Evolutionary conservation across 139 green algal species (phyloP).

Genomic region (Pleodorina starrii): DNA sequence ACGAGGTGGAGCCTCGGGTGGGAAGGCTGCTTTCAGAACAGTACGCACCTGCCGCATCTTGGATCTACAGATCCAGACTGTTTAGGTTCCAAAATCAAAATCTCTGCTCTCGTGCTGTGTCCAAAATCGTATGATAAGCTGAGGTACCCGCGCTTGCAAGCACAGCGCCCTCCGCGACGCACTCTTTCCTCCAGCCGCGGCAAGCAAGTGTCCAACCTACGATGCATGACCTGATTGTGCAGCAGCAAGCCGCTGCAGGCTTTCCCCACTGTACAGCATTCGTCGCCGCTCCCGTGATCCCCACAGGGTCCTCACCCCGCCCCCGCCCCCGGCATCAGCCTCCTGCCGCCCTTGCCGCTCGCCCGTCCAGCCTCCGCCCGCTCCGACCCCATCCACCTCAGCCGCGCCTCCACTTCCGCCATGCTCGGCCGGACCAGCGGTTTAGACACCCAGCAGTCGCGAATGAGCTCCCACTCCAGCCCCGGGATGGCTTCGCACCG

Average conservation of each 20-base stretch:
- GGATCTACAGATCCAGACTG: no score
- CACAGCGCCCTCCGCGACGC: no score
- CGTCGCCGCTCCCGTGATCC: not conserved
- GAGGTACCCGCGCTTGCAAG: no score
- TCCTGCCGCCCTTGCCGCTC: constrained; percentile 24
- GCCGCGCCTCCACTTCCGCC: constrained; percentile 2
- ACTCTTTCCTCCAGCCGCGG: no score
- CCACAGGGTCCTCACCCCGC: not conserved
- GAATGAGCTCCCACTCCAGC: constrained; percentile 28
- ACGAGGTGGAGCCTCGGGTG: no score
- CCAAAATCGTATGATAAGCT: no score
- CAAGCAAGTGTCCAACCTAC: no score
- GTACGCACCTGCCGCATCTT: no score
- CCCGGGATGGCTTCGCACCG: not conserved
- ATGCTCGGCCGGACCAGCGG: constrained; percentile 33
- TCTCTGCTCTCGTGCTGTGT: no score
- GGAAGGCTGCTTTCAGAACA: no score
- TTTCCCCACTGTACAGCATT: not conserved
- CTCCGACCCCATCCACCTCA: not conserved
- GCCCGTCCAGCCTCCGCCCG: not conserved
- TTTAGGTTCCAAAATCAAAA: no score
- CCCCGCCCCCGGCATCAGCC: not conserved
- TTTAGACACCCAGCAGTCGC: constrained; percentile 44
- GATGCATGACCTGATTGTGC: not conserved
- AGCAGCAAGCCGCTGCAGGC: not conserved